Evolutionary conservation across 768 basidiomycete genomes (phyloP).

Genomic region (Kondoa subrosea): DNA sequence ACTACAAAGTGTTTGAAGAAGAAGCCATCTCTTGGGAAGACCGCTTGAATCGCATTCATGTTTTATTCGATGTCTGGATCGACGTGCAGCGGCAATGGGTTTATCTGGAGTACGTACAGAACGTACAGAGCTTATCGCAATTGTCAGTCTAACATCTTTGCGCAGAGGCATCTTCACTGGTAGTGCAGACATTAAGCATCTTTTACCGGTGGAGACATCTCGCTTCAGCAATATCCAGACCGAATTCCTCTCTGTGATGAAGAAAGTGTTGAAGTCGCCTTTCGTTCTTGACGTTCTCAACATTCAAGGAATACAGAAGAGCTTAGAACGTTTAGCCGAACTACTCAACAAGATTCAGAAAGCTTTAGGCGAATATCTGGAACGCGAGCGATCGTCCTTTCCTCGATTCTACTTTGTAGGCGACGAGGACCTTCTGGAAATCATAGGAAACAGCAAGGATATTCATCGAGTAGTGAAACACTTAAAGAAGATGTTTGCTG

Average conservation of each 20-base stretch:
- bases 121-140: background rate
- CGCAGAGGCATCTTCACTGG: slow-evolving; percentile 82
- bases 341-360: slow-evolving; percentile 97
- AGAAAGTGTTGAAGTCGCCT: slow-evolving; percentile 98
- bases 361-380: slow-evolving; percentile 94
- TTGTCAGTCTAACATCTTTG: background rate
- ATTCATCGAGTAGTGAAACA: slow-evolving; percentile 97
- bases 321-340: slow-evolving; percentile 86
- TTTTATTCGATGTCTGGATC: slow-evolving; percentile 97
- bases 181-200: slow-evolving; percentile 96
- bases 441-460: slow-evolving; percentile 98
- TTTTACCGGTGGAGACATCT: slow-evolving; percentile 77
- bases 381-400: slow-evolving; percentile 91
- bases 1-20: slow-evolving; percentile 65
- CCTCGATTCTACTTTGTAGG: slow-evolving; percentile 99
- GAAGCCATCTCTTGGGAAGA: slow-evolving; percentile 30
- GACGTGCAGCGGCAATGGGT: slow-evolving; percentile 99
- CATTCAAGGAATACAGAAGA: slow-evolving; percentile 90
- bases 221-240: slow-evolving; percentile 97
- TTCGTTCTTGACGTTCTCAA: slow-evolving; percentile 94
- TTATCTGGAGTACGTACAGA: slow-evolving; percentile 51
- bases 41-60: slow-evolving; percentile 66
- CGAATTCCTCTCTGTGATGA: slow-evolving; percentile 96
- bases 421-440: slow-evolving; percentile 94
- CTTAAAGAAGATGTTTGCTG: slow-evolving; percentile 99